phyloP scores from a whole-genome alignment of 1,284 basidiomycete genomes.

The Sporisorium graminicola region DNA sequence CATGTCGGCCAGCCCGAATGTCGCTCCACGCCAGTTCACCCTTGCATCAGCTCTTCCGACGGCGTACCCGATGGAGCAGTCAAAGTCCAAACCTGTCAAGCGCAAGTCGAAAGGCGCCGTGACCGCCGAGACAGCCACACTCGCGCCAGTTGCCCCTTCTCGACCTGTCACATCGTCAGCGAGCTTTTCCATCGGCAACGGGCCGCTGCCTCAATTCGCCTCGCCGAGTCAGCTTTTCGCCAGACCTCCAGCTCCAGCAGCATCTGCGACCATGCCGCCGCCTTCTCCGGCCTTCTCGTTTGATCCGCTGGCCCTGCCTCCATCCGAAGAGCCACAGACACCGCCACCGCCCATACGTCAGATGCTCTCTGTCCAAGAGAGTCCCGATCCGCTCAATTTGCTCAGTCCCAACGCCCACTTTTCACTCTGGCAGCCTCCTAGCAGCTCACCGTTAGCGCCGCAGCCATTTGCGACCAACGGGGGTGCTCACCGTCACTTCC shows the following conservation, averaged over 20 bases:
- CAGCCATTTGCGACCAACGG: conserved; percentile 10
- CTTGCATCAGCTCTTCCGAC: background rate
- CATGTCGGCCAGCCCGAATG: conserved; percentile 26
- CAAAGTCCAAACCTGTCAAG: conserved; percentile 17
- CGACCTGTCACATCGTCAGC: background rate
- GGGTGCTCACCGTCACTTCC: conserved; percentile 4
- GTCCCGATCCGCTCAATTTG: conserved; percentile 52
- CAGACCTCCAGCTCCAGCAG: conserved; percentile 3
- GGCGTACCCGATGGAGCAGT: conserved; percentile 18
- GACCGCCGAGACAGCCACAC: background rate
- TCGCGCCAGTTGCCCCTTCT: background rate
- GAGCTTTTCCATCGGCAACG: conserved; percentile 1
- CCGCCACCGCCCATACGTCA: conserved; percentile 16
- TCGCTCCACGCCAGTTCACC: conserved; percentile 2
- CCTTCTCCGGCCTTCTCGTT: conserved; percentile 14
- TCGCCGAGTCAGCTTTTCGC: conserved; percentile 34
- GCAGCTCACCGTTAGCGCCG: conserved; percentile 3
- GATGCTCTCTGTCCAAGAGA: conserved; percentile 33
- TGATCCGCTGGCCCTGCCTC: conserved; percentile 9
- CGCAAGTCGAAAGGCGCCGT: conserved; percentile 11
- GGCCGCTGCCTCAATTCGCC: conserved; percentile 22
- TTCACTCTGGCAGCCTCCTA: conserved; percentile 34
- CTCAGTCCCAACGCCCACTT: conserved; percentile 36
- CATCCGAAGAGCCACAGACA: conserved; percentile 29
- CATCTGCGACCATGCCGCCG: conserved; percentile 6